Evolutionary conservation across 139 green algal species (phyloP), one percentile per base, ranked within the genome.

Genomic region (Nannochloris sp.): DNA sequence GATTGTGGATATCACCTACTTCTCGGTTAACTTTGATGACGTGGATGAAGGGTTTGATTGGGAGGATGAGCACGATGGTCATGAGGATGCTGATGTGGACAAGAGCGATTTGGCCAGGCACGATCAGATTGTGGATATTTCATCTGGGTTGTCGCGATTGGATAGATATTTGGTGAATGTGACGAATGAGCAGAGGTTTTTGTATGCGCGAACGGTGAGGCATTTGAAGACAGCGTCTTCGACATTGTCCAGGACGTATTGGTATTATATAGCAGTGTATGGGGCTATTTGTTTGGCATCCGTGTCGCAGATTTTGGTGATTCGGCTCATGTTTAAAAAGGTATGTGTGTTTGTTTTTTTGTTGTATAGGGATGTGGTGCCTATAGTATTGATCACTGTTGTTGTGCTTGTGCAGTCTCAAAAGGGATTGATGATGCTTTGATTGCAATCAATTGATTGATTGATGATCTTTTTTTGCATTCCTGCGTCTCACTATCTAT

Each of bases 81-180:
- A 53, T 28, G n/a, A 23, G 16, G 46, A 53, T 11, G 28, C 45
- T 61, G 43, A 50, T 50, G 23, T 66, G 10, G 60, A 66, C 12
- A 29, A 29, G 13, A 12, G 13, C 26, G 36, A 20, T 13, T 28
- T 66, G 14, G 72, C 59, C 36, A 69, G 66, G 1, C 36, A 56
- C 11, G 56, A 79, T 33, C 72, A 79, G 56, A 66, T 79, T 57
- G 36, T 62, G 45, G 33, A 56, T 30, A 20, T 79, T 36, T 53
- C 49, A 6, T 12, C 68, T 14, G 72, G 72, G 3, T 58, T 79
- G 23, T 50, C 63, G 48, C 63, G 63, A 44, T 62, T 79, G 48
- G 72, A 79, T 63, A 29, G 69, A 31, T 72, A 78, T 53, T 44
- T 79, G 3, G 46, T 55, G n/a, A 78, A 78, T 50, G 66, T 78